Conservation (phyloP, 2,329 filamentous ascomycete species). For the Botryosphaeria dothidea region DNA sequence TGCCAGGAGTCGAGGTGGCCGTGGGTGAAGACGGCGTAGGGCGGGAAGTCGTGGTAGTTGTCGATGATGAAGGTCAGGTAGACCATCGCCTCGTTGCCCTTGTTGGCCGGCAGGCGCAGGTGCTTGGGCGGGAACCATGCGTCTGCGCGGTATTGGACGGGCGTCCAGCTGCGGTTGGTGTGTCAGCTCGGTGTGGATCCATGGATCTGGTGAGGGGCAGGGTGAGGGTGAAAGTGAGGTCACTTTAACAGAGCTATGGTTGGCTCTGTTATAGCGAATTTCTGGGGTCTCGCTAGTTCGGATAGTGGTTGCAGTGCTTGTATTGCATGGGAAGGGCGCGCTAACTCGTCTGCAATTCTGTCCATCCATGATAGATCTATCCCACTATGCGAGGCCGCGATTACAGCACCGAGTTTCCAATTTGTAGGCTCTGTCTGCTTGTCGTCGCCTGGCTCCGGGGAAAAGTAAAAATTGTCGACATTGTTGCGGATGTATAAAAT, state of each 20-base stretch:
- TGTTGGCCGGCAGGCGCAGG: constrained; percentile 21
- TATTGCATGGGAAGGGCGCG: neutral
- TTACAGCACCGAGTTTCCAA: neutral
- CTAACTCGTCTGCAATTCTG: neutral
- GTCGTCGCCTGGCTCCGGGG: neutral
- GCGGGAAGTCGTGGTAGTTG: constrained; percentile 20
- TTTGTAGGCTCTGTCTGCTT: neutral
- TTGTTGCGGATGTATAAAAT: neutral
- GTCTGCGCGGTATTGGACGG: constrained; percentile 17
- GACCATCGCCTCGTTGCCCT: constrained; percentile 24
- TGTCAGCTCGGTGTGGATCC: neutral
- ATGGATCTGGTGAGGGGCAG: too few species aligned
- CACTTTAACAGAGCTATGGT: too few species aligned
- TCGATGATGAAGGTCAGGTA: constrained; percentile 24
- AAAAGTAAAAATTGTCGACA: neutral
- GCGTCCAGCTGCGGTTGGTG: constrained; percentile 12
- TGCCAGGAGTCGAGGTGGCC: constrained; percentile 22
- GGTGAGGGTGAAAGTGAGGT: too few species aligned
- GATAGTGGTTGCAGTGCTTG: too few species aligned
- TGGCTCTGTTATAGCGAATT: too few species aligned
- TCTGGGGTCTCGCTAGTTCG: too few species aligned
- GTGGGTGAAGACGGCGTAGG: constrained; percentile 20
- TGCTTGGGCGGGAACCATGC: constrained; percentile 17
- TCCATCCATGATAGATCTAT: neutral
- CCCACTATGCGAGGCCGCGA: neutral